Conservation (phyloP, 257 asterid genomes). For the Capsicum rhomboideum region DNA sequence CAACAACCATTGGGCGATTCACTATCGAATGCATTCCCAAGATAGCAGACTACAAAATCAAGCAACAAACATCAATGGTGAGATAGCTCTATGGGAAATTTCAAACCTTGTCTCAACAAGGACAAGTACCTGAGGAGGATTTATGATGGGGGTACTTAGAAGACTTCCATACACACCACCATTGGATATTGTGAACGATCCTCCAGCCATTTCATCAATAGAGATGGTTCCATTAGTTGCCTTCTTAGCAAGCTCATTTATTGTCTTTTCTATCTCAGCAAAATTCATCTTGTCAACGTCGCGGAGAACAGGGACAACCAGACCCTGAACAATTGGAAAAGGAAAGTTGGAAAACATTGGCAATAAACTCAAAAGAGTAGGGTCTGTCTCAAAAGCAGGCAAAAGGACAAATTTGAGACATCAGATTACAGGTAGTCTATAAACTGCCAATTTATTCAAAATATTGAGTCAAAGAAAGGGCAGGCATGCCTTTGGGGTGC, state of each 20-base stretch:
- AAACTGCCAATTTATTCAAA: background rate
- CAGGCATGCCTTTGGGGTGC: slow-evolving; percentile 82
- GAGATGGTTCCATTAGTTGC: slow-evolving; percentile 85
- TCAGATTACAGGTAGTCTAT: background rate
- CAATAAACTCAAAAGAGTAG: background rate
- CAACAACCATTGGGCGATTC: slow-evolving; percentile 94
- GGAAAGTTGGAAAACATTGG: background rate
- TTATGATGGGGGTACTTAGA: slow-evolving; percentile 92
- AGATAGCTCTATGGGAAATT: background rate
- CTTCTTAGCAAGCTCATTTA: slow-evolving; percentile 84
- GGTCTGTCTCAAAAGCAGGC: background rate
- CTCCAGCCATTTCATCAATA: slow-evolving; percentile 99
- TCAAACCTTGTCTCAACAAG: background rate
- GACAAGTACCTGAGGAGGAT: slow-evolving; percentile 88
- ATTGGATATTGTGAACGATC: slow-evolving; percentile 89
- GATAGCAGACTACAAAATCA: slow-evolving; percentile 73
- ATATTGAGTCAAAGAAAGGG: background rate
- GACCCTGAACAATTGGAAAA: slow-evolving; percentile 53
- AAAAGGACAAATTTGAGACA: background rate
- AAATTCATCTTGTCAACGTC: slow-evolving; percentile 75
- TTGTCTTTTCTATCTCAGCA: slow-evolving; percentile 91
- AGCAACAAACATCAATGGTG: background rate
- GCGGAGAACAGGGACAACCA: slow-evolving; percentile 96
- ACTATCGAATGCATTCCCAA: slow-evolving; percentile 97
- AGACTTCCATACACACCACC: slow-evolving; percentile 99